Percentiles rank a stretch among this genome's conserved stretches.
These are phyloP conservation scores for Hawksworthiomyces lignivorus DNA, from an alignment of 2,329 filamentous ascomycete species.

Conservation along the genomic window DNA sequence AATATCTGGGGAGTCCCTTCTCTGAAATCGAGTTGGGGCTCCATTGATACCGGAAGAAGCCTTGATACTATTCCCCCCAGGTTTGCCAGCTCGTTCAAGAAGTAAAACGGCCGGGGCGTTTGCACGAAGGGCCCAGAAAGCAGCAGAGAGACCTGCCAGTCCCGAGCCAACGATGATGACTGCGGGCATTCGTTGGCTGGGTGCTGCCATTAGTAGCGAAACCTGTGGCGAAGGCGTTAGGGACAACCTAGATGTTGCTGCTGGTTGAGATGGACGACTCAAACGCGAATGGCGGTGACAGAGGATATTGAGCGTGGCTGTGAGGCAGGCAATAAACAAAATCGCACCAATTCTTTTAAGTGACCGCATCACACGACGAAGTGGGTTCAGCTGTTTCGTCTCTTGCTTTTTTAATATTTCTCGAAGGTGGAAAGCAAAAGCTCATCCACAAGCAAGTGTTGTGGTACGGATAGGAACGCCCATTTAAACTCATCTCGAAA, in stretches of 20 bases:
- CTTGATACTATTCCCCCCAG: constrained; percentile 95
- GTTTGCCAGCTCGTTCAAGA: constrained; percentile 51
- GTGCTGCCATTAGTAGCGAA: neutral
- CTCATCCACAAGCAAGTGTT: too few species aligned
- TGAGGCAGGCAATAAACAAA: too few species aligned
- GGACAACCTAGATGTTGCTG: neutral
- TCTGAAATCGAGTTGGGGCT: constrained; percentile 73
- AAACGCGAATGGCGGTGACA: too few species aligned
- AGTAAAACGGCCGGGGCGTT: constrained; percentile 44
- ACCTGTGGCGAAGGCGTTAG: too few species aligned
- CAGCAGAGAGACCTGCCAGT: constrained; percentile 54
- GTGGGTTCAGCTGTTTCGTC: too few species aligned
- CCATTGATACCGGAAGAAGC: constrained; percentile 99
- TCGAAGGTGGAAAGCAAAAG: too few species aligned
- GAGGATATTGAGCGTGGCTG: too few species aligned
- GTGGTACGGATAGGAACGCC: too few species aligned
- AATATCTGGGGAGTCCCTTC: constrained; percentile 24
- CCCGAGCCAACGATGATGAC: constrained; percentile 59
- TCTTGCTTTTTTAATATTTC: too few species aligned
- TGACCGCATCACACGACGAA: too few species aligned
- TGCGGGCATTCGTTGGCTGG: neutral
- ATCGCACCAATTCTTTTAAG: too few species aligned
- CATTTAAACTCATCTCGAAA: too few species aligned
- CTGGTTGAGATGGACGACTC: neutral
- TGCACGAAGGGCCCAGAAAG: constrained; percentile 45